These are phyloP conservation scores for Colletotrichum sp. DNA, from an alignment of 2,329 filamentous ascomycete genomes.

Conservation along the genomic window DNA sequence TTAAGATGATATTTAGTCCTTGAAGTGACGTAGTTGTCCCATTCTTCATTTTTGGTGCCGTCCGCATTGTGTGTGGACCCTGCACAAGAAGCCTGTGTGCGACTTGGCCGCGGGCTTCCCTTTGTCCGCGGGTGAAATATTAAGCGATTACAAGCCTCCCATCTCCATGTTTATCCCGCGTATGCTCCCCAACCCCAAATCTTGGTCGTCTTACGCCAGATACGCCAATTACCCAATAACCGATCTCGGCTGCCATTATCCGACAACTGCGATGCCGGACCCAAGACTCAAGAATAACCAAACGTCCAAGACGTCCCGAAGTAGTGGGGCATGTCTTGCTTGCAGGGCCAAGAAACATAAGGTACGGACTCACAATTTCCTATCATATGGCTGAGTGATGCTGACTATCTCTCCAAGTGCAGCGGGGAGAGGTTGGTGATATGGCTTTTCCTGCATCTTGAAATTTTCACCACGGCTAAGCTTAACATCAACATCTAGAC, in stretches of 20 bases:
- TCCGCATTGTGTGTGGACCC: neutral
- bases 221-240: neutral
- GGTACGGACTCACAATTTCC: neutral
- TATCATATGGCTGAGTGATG: neutral
- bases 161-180: neutral
- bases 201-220: neutral
- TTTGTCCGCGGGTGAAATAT: conserved; percentile 6
- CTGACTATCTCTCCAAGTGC: neutral
- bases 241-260: neutral
- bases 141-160: neutral
- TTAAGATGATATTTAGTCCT: neutral
- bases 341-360: conserved; percentile 17
- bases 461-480: neutral
- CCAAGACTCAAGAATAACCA: neutral
- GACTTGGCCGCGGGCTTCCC: neutral
- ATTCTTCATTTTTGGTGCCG: neutral
- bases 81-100: neutral
- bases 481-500: neutral
- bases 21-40: neutral
- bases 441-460: neutral
- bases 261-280: neutral
- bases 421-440: conserved; percentile 7
- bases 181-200: neutral
- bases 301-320: neutral
- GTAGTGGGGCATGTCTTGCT: conserved; percentile 10